Evolutionary conservation across 208 protist species (phyloP).

Genomic region (Crithidia sp.): DNA sequence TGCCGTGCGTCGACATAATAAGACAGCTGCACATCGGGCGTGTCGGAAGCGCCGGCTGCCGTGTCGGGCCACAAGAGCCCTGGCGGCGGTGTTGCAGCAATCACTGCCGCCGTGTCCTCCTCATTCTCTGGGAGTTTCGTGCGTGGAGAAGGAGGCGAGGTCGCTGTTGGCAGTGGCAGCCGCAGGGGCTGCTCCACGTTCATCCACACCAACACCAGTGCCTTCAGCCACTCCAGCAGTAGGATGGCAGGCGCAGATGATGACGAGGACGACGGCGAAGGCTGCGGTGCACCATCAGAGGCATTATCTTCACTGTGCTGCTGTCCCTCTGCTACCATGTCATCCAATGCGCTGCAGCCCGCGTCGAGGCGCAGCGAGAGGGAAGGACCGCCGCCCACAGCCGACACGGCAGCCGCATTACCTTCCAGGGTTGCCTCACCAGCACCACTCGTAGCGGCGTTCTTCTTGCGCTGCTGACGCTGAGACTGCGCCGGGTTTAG

Average conservation of each 20-base stretch:
- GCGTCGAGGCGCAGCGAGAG: constrained; percentile 27
- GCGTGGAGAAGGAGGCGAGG: not conserved
- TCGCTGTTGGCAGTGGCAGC: constrained; percentile 6
- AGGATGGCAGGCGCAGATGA: constrained; percentile 30
- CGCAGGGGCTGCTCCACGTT: constrained; percentile 33
- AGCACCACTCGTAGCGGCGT: not conserved
- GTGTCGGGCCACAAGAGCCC: constrained; percentile 26
- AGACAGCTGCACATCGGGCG: constrained; percentile 22
- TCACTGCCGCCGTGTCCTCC: not conserved
- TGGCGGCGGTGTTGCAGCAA: constrained; percentile 1
- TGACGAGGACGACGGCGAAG: constrained; percentile 1
- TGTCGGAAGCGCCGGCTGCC: constrained; percentile 5
- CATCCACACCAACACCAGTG: constrained; percentile 32
- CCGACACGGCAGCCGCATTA: not conserved
- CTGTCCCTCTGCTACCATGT: not conserved
- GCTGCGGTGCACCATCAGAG: not conserved
- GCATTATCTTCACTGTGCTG: not conserved
- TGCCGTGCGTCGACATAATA: constrained; percentile 24
- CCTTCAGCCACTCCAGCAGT: constrained; percentile 33
- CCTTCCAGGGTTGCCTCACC: not conserved
- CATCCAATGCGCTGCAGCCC: constrained; percentile 1
- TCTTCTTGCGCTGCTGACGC: constrained; percentile 21
- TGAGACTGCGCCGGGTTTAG: constrained; percentile 4
- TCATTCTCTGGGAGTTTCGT: not conserved
- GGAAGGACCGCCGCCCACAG: constrained; percentile 6